These are phyloP conservation scores for Hansenula sp. DNA, from an alignment of 1,139 yeast genomes.

Conservation along the genomic window DNA sequence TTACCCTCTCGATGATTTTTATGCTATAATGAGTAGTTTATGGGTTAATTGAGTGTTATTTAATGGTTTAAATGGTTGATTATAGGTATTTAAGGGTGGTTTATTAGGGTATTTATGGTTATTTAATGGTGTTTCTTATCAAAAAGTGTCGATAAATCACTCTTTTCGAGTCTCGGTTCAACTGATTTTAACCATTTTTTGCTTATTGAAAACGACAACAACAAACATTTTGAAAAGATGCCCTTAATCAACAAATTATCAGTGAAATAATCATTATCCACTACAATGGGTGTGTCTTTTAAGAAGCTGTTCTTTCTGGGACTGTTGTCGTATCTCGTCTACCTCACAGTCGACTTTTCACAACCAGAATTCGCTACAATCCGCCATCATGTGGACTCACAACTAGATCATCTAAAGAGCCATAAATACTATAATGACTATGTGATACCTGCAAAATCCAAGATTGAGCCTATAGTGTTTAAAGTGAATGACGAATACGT, in stretches of 20 bases:
- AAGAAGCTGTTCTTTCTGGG: not conserved
- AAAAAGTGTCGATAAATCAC: no score
- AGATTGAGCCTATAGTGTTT: slow-evolving; percentile 9
- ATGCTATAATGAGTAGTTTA: no score
- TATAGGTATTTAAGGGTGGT: no score
- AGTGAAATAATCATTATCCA: no score
- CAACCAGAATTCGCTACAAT: not conserved
- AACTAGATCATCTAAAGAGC: slow-evolving; percentile 3
- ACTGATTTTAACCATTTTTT: no score
- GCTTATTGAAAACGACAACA: no score
- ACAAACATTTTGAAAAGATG: not conserved
- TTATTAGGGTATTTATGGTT: no score
- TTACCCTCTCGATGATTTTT: no score
- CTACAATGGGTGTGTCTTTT: not conserved
- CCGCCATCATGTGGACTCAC: not conserved
- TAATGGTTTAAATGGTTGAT: no score
- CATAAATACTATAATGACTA: slow-evolving; percentile 13
- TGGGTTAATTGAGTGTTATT: no score
- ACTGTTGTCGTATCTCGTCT: not conserved
- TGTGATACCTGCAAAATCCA: slow-evolving; percentile 11
- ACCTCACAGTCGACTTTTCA: not conserved
- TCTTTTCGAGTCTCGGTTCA: no score
- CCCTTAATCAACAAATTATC: not conserved
- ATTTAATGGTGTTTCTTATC: no score
- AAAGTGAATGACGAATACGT: slow-evolving; percentile 7